A percentile compares a stretch with the other conserved stretches of the same genome.
Conservation (phyloP, 2,329 filamentous ascomycete genomes). For the Botryotinia convoluta region DNA sequence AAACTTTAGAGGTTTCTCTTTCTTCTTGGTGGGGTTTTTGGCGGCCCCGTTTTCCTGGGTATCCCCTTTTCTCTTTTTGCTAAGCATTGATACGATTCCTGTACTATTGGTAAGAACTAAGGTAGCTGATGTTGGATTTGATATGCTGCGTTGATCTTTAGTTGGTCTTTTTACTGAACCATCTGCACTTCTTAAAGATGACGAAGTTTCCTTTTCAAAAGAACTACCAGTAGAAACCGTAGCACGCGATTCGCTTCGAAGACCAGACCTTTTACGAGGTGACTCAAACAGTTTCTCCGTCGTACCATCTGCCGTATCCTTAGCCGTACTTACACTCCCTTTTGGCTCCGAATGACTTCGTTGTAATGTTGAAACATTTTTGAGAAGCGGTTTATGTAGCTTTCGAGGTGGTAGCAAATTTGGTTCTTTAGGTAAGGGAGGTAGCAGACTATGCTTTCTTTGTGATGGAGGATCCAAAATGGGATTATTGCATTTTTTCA, state of each 20-base stretch:
- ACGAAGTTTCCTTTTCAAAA: slow-evolving; percentile 20
- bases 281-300: slow-evolving; percentile 21
- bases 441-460: slow-evolving; percentile 27
- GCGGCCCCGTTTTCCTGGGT: not conserved
- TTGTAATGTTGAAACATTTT: slow-evolving; percentile 29
- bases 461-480: slow-evolving; percentile 39
- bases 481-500: slow-evolving; percentile 20
- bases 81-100: slow-evolving; percentile 33
- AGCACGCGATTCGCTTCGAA: slow-evolving; percentile 29
- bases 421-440: slow-evolving; percentile 38
- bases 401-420: not conserved
- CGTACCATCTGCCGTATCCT: slow-evolving; percentile 16
- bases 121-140: slow-evolving; percentile 31
- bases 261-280: slow-evolving; percentile 24
- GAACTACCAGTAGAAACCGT: slow-evolving; percentile 18
- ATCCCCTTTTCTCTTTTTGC: slow-evolving; percentile 25
- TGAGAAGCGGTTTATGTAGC: slow-evolving; percentile 15
- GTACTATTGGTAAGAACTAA: slow-evolving; percentile 32
- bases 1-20: slow-evolving; percentile 44
- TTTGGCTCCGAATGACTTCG: slow-evolving; percentile 30
- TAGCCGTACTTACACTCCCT: slow-evolving; percentile 12
- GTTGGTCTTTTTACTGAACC: slow-evolving; percentile 15
- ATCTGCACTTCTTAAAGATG: slow-evolving; percentile 5
- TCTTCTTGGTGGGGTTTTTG: slow-evolving; percentile 43
- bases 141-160: slow-evolving; percentile 26